Percentiles rank a stretch among this genome's conserved stretches.
Evolutionary conservation across 805 yeast species (phyloP).

Genomic region (Metschnikowia henanensis): DNA sequence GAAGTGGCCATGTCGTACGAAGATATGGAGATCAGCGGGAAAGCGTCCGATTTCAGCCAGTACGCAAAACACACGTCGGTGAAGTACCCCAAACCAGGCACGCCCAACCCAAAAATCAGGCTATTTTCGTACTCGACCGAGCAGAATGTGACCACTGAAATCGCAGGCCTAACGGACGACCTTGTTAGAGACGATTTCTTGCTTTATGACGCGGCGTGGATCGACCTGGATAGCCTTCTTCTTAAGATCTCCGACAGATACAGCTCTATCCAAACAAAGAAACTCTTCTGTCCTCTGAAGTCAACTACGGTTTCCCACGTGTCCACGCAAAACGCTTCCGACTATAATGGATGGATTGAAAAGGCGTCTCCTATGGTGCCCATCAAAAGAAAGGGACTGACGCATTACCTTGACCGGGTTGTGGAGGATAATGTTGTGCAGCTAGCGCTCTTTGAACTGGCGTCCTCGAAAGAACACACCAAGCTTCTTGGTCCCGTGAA

Average conservation of each 20-base stretch:
- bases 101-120: constrained; percentile 53
- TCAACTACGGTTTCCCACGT: constrained; percentile 6
- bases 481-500: constrained; percentile 19
- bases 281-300: constrained; percentile 13
- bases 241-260: constrained; percentile 23
- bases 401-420: constrained; percentile 23
- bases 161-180: constrained; percentile 8
- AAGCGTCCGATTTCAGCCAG: constrained; percentile 23
- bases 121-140: constrained; percentile 39
- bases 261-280: constrained; percentile 20
- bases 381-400: constrained; percentile 8
- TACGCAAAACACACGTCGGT: constrained; percentile 50
- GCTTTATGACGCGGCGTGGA: constrained; percentile 24
- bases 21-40: neutral
- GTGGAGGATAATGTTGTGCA: constrained; percentile 20
- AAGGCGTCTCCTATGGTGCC: constrained; percentile 18
- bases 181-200: constrained; percentile 18
- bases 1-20: constrained; percentile 16
- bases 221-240: constrained; percentile 17
- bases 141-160: constrained; percentile 26
- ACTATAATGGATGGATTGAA: constrained; percentile 26
- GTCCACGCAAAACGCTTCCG: constrained; percentile 11
- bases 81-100: constrained; percentile 77
- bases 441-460: constrained; percentile 22
- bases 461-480: constrained; percentile 15